These are phyloP conservation scores for Xylaria sp. DNA, from an alignment of 2,329 filamentous ascomycete species.

Conservation along the genomic window DNA sequence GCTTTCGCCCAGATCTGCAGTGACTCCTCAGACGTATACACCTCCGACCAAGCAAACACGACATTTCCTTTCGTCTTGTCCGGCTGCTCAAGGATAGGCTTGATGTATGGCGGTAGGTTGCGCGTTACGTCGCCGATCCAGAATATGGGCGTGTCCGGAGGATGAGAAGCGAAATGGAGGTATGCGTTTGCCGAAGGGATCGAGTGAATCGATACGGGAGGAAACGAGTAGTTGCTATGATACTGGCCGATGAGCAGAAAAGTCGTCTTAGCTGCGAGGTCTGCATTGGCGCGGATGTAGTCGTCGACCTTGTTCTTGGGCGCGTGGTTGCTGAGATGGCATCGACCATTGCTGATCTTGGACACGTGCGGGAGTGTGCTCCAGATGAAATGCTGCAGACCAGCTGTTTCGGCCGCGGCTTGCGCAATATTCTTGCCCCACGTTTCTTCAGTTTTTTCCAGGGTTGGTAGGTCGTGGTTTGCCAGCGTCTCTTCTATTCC, in stretches of 20 bases:
- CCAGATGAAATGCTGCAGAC: slow-evolving; percentile 35
- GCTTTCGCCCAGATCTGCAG: slow-evolving; percentile 32
- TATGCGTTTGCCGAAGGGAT: slow-evolving; percentile 30
- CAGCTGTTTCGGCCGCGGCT: slow-evolving; percentile 26
- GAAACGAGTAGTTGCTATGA: slow-evolving; percentile 30
- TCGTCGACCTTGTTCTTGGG: slow-evolving; percentile 32
- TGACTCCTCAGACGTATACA: slow-evolving; percentile 27
- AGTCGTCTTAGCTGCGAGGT: slow-evolving; percentile 33
- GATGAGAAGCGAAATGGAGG: slow-evolving; percentile 33
- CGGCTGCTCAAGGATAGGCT: slow-evolving; percentile 33
- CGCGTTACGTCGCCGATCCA: slow-evolving; percentile 34
- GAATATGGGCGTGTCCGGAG: slow-evolving; percentile 26
- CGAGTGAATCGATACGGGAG: slow-evolving; percentile 23
- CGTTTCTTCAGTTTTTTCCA: slow-evolving; percentile 10
- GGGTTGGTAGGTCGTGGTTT: slow-evolving; percentile 5
- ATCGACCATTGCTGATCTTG: slow-evolving; percentile 29
- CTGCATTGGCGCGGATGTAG: slow-evolving; percentile 31
- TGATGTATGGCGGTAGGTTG: slow-evolving; percentile 28
- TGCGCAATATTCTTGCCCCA: slow-evolving; percentile 34
- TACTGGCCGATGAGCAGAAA: slow-evolving; percentile 29
- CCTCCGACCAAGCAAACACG: slow-evolving; percentile 29
- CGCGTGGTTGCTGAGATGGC: slow-evolving; percentile 12
- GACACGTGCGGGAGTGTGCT: slow-evolving; percentile 30
- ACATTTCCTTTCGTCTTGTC: slow-evolving; percentile 30
- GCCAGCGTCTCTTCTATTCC: slow-evolving; percentile 11